These are phyloP conservation scores for Aspergillus indologenus DNA, from an alignment of 495 filamentous ascomycete species.

Conservation along the genomic window DNA sequence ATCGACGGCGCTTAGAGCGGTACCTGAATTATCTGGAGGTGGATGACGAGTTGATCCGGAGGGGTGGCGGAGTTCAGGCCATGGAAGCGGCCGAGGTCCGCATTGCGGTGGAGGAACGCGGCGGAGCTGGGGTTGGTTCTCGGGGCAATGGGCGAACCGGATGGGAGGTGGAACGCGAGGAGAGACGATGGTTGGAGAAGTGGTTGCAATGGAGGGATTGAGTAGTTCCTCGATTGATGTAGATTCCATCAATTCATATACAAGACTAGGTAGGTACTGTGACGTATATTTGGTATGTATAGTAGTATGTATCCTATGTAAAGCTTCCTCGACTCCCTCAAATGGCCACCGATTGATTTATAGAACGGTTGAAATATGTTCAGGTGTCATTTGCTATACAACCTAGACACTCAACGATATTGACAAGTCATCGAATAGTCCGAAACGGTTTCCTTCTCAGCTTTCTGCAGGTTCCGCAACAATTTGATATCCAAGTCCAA, in stretches of 20 bases:
- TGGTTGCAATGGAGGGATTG: conserved; percentile 30
- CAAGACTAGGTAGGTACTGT: too few relatives aligned
- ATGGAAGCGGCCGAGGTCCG: conserved; percentile 54
- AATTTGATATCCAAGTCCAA: background rate
- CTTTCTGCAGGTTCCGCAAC: background rate
- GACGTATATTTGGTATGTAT: too few relatives aligned
- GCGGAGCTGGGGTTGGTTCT: conserved; percentile 28
- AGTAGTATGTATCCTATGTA: too few relatives aligned
- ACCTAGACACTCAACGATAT: background rate
- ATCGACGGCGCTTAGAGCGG: conserved; percentile 39
- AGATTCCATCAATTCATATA: too few relatives aligned
- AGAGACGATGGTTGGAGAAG: conserved; percentile 38
- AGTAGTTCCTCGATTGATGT: background rate
- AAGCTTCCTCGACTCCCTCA: too few relatives aligned
- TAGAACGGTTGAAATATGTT: background rate
- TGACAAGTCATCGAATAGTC: background rate
- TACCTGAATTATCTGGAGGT: conserved; percentile 50
- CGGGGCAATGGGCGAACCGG: conserved; percentile 10
- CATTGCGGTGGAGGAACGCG: conserved; percentile 53
- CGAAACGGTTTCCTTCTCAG: background rate
- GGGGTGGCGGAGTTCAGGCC: conserved; percentile 46
- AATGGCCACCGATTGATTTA: background rate
- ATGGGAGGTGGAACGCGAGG: conserved; percentile 24
- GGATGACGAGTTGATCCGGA: conserved; percentile 58
- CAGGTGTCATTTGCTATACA: background rate